Evolutionary conservation across 2,329 filamentous ascomycete genomes (phyloP).

Genomic region (Amauroascus verrucosus): DNA sequence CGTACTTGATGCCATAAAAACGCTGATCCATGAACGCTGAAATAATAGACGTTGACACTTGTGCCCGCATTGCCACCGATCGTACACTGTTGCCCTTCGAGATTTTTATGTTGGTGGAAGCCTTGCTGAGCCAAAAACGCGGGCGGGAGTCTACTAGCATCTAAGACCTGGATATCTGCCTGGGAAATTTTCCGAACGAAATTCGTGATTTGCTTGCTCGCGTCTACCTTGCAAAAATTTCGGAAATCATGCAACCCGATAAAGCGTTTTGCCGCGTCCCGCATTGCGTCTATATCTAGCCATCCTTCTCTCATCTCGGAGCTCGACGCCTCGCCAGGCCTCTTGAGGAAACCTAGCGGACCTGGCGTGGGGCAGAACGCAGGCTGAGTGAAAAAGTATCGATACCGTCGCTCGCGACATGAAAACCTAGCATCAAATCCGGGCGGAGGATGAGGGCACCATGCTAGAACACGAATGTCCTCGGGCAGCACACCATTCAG

Average conservation of each 20-base stretch:
- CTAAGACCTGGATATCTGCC: conserved; percentile 64
- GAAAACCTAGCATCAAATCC: conserved; percentile 87
- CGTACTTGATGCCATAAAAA: conserved; percentile 98
- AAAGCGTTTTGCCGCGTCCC: conserved; percentile 64
- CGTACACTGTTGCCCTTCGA: conserved; percentile 13
- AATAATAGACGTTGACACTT: conserved; percentile 61
- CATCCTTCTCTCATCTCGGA: conserved; percentile 53
- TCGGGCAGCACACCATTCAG: conserved; percentile 80
- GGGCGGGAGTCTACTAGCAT: conserved; percentile 43
- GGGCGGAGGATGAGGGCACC: conserved; percentile 72
- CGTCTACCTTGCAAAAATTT: conserved; percentile 92
- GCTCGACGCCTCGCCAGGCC: conserved; percentile 19
- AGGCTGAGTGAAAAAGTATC: conserved; percentile 96
- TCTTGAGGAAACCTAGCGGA: conserved; percentile 39
- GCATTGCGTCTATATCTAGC: conserved; percentile 83
- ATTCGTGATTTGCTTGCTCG: conserved; percentile 76
- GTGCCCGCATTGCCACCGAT: neutral
- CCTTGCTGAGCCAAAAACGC: conserved; percentile 45
- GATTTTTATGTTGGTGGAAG: conserved; percentile 29
- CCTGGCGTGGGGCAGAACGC: conserved; percentile 62
- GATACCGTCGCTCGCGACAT: conserved; percentile 81
- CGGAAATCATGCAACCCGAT: conserved; percentile 86
- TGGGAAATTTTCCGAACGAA: conserved; percentile 71
- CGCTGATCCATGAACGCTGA: conserved; percentile 78
- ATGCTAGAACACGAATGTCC: conserved; percentile 83